Conservation (phyloP, 2,329 filamentous ascomycete species). For the Cercospora berteroae region DNA sequence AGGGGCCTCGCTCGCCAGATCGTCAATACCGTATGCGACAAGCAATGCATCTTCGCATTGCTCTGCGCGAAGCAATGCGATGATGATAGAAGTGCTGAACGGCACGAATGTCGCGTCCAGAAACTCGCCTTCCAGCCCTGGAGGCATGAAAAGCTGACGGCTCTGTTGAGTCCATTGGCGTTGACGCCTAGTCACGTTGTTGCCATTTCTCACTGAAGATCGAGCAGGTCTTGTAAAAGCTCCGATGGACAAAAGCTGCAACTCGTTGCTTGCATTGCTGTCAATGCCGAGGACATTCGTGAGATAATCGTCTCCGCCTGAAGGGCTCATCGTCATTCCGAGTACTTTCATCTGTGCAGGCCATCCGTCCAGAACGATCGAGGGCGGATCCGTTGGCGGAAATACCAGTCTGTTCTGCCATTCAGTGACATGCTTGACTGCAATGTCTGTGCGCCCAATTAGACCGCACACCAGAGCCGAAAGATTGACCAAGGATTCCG, state of each 20-base stretch:
- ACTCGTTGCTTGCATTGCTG: neutral
- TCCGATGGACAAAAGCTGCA: constrained; percentile 2
- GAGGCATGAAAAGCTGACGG: neutral
- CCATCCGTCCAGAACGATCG: constrained; percentile 3
- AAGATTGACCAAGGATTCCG: constrained; percentile 28
- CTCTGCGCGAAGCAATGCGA: constrained; percentile 4
- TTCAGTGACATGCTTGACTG: constrained; percentile 41
- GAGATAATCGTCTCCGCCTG: neutral
- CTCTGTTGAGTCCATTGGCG: neutral
- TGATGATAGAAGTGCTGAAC: neutral
- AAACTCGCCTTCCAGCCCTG: neutral
- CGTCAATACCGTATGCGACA: neutral
- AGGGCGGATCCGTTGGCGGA: constrained; percentile 16
- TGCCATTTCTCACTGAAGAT: neutral
- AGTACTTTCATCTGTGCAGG: neutral
- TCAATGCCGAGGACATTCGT: constrained; percentile 3
- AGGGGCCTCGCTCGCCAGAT: neutral
- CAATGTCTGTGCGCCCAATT: constrained; percentile 23
- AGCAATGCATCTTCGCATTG: neutral
- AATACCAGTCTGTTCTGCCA: constrained; percentile 43
- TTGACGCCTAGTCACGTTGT: neutral
- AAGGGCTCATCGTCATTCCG: constrained; percentile 17
- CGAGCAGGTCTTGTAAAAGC: neutral
- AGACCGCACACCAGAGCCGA: constrained; percentile 30
- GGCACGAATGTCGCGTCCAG: constrained; percentile 17